Evolutionary conservation across 257 asterid species (phyloP).

Genomic region (Knoxia roxburghii): DNA sequence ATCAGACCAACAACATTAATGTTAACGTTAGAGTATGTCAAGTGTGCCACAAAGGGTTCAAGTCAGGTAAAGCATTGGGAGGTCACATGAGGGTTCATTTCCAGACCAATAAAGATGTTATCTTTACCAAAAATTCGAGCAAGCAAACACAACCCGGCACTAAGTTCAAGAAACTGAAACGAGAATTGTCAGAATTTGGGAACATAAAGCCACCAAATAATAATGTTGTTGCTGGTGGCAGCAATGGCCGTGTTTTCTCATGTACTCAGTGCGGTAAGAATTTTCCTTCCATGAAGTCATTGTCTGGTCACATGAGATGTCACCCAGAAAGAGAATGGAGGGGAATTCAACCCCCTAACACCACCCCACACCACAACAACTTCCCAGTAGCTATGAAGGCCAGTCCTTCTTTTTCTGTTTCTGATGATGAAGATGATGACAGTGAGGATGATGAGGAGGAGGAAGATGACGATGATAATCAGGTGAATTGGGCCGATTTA

Average conservation of each 20-base stretch:
- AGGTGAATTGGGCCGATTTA: constrained; percentile 7
- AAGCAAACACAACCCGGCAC: not conserved
- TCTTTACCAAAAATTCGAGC: constrained; percentile 15
- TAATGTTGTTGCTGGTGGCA: not conserved
- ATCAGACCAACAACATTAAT: too few species aligned
- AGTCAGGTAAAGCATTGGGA: constrained; percentile 71
- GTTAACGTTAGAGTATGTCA: constrained; percentile 44
- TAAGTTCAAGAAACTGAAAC: constrained; percentile 20
- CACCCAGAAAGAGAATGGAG: constrained; percentile 61
- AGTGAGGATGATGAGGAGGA: constrained; percentile 5
- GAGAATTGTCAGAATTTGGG: constrained; percentile 3
- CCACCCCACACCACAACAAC: too few species aligned
- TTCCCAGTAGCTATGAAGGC: not conserved
- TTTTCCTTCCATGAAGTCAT: constrained; percentile 46
- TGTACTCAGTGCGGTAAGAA: constrained; percentile 38
- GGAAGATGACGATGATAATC: not conserved
- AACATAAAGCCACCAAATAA: constrained; percentile 2
- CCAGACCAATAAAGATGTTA: constrained; percentile 20
- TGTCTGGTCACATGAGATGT: constrained; percentile 63
- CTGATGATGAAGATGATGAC: not conserved
- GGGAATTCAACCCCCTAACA: constrained; percentile 39
- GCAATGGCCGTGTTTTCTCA: not conserved
- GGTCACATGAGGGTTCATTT: constrained; percentile 80
- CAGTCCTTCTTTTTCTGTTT: constrained; percentile 18
- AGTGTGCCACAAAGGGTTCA: constrained; percentile 42